Conservation (phyloP, 805 yeast genomes). For the Suhomyces xylopsoci region DNA sequence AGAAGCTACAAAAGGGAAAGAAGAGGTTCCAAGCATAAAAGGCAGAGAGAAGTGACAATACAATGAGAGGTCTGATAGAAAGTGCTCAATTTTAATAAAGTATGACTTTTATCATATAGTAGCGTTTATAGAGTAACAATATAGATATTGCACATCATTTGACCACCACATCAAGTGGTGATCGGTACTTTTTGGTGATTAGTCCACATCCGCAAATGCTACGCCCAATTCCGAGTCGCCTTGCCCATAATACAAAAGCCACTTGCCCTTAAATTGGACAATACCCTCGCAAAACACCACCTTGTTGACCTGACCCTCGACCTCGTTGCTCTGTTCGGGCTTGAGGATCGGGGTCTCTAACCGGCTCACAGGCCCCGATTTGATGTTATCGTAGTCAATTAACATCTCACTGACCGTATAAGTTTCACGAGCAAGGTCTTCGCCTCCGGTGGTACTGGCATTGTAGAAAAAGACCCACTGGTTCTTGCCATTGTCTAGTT, state of each 20-base stretch:
- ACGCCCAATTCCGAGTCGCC: slow-evolving; percentile 43
- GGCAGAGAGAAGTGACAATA: no score
- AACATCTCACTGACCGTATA: slow-evolving; percentile 40
- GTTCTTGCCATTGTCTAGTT: slow-evolving; percentile 27
- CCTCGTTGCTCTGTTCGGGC: slow-evolving; percentile 35
- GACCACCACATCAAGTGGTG: no score
- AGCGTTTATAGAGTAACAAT: neutral
- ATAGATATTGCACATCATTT: no score
- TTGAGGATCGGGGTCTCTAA: slow-evolving; percentile 33
- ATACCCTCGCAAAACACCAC: slow-evolving; percentile 45
- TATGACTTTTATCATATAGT: neutral
- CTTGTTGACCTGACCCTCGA: slow-evolving; percentile 37
- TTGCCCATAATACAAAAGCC: slow-evolving; percentile 44
- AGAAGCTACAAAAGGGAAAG: slow-evolving; percentile 12
- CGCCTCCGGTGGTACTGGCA: slow-evolving; percentile 37
- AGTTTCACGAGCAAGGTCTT: slow-evolving; percentile 26
- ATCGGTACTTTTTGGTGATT: no score
- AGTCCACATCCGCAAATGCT: slow-evolving; percentile 24
- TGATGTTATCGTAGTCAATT: slow-evolving; percentile 35
- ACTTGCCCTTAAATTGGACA: slow-evolving; percentile 39
- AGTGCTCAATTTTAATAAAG: no score
- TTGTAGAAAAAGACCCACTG: slow-evolving; percentile 39
- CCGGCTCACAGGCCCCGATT: slow-evolving; percentile 36
- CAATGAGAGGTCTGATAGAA: no score
- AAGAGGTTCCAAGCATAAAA: neutral